phyloP scores from a whole-genome alignment of 176 grass and related monocot genomes.

The Triticum dicoccoides region DNA sequence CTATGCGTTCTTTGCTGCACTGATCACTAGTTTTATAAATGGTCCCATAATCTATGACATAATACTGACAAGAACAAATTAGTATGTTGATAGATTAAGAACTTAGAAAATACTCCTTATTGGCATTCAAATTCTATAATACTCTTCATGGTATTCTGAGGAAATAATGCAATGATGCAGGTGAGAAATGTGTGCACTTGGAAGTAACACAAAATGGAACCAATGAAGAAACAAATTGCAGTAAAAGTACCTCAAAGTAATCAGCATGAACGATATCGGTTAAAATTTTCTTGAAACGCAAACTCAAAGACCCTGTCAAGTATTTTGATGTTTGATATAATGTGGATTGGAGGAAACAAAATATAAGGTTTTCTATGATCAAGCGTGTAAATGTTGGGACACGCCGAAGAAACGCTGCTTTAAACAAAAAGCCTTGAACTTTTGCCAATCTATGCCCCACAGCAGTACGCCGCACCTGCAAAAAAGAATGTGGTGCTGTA shows the following conservation, averaged over 20 bases:
- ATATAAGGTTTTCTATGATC: slow-evolving; percentile 78
- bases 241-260: slow-evolving; percentile 80
- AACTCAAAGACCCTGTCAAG: slow-evolving; percentile 73
- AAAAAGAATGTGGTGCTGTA: neutral
- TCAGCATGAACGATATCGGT: slow-evolving; percentile 80
- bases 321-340: slow-evolving; percentile 85
- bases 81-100: slow-evolving; percentile 13
- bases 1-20: neutral
- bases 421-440: slow-evolving; percentile 30
- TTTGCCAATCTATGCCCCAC: slow-evolving; percentile 87
- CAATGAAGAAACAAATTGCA: neutral
- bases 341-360: slow-evolving; percentile 91
- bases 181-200: neutral
- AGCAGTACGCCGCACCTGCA: slow-evolving; percentile 84
- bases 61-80: neutral
- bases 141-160: neutral
- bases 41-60: slow-evolving; percentile 1
- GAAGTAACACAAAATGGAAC: slow-evolving; percentile 12
- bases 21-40: neutral
- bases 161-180: neutral
- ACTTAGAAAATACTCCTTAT: slow-evolving; percentile 6
- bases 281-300: slow-evolving; percentile 93
- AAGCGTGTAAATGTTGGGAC: slow-evolving; percentile 71
- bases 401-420: slow-evolving; percentile 89
- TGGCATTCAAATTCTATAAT: neutral